These are phyloP conservation scores for Pichia cephalocereana DNA, from an alignment of 805 yeast genomes.

Conservation along the genomic window DNA sequence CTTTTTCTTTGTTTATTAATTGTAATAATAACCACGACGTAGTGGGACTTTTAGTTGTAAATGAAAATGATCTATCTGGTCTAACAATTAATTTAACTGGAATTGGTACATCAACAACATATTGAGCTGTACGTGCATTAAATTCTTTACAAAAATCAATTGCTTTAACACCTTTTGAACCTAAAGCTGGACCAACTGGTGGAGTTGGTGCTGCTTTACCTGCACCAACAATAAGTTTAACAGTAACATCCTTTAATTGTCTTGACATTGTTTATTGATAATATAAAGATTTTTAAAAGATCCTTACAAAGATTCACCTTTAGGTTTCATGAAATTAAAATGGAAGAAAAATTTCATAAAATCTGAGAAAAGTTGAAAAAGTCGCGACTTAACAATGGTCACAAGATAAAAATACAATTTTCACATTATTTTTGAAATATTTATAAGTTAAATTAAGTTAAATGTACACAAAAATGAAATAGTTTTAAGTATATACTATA, in stretches of 20 bases:
- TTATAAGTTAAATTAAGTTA: too few species aligned
- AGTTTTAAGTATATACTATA: neutral
- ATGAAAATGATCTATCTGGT: conserved; percentile 86
- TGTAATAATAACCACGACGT: conserved; percentile 78
- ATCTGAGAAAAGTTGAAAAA: too few species aligned
- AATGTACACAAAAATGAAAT: too few species aligned
- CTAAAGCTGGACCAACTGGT: conserved; percentile 98
- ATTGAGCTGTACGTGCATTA: conserved; percentile 91
- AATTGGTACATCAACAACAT: conserved; percentile 78
- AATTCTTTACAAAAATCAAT: conserved; percentile 97
- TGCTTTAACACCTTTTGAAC: conserved; percentile 97
- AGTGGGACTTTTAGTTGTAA: conserved; percentile 85
- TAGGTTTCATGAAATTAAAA: too few species aligned
- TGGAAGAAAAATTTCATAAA: too few species aligned
- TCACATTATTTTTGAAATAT: too few species aligned
- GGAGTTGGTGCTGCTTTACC: conserved; percentile 99
- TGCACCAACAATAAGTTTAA: conserved; percentile 89
- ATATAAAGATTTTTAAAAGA: too few species aligned
- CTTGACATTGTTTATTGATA: conserved; percentile 11
- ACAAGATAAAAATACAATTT: too few species aligned
- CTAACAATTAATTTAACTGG: conserved; percentile 78
- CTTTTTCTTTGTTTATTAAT: conserved; percentile 75
- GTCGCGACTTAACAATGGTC: too few species aligned
- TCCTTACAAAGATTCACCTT: too few species aligned
- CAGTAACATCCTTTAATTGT: conserved; percentile 49